Evolutionary conservation across 2,329 filamentous ascomycete species (phyloP), one percentile per base, ranked within the genome.

Genomic region (Alternaria solani): DNA sequence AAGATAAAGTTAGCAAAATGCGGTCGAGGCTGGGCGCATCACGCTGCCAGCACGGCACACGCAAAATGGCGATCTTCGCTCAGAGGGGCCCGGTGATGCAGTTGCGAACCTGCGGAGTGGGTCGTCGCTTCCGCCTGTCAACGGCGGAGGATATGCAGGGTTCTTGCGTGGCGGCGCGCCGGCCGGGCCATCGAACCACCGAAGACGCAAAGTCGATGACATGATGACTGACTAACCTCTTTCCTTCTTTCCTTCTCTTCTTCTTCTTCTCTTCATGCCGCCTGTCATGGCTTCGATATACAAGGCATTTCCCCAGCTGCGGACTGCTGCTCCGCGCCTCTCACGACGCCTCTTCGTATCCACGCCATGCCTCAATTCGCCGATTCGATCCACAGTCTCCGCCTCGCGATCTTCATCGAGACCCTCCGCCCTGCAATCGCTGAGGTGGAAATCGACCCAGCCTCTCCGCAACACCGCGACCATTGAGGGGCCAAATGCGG

Each of bases 271-370:
- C 57, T 42, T 43, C 42, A 26, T 38, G 58, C 34, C 53, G 58
- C 58, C 58, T 55, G 59, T 55, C 42, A 80, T 80, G 78, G 73
- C 72, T 25, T 73, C 72, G 42, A 63, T 79, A 26, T 79, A 77
- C 68, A 71, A 75, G 25, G 64, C 74, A 9, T 73, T 79, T 51
- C 77, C 78, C 30, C 72, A 75, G 65, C 69, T 80, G 75, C 69
- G 75, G 56, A 72, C 69, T 12, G 76, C 75, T 7, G 75, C 78
- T 20, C 78, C 78, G 23, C 75, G 75, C 12, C 76, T 80, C 55
- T 71, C 76, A 3, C 70, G 68, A 41, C 70, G 75, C 3, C 73
- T 80, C 30, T 78, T 79, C 57, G 71, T 70, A 42, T 73, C 67
- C 64, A 65, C 67, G 18, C 73, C 75, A 28, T 75, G 75, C 63